Base-by-base conservation (phyloP, 306 rosid species). In the Canavalia gladiata region DNA sequence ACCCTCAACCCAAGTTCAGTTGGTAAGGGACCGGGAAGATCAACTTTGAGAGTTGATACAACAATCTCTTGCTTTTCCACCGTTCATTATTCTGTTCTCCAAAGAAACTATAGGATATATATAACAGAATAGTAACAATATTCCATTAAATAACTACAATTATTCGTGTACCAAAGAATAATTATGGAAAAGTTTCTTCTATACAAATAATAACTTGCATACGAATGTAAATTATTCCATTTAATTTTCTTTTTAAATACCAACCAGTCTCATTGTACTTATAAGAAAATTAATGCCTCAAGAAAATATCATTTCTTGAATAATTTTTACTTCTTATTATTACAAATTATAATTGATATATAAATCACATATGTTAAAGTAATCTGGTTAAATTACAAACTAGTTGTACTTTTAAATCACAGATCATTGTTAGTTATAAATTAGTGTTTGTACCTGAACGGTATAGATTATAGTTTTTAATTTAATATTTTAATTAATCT, bases 1-100 rank as follows among this genome's bases (percentile, higher is more conserved):
- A 74, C 59, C 34, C 55, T 39, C 10, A 5, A 12, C 55, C 55
- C 8, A 12, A 7, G 73, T 80, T 50, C 72, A 85, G 72, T 42
- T 73, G 43, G 74, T 49, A 66, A 68, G 46, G 49, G 78, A 39
- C n/a, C 49, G 43, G 7, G 42, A 28, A 10, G 41, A 25, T 3
- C 66, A 0, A 47, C 49, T 39, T 30, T 41, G 28, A 4, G 25
- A 18, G 25, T 18, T 18, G 25, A 18, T 18, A 18, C 25, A 31
- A 51, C 72, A 57, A 56, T 34, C 39, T 35, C 7, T 50, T 0
- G 0, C 47, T 7, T 4, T 8, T 28, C 11, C 63, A 28, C 35
- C 35, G 8, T 57, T 29, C 4, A 7, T n/a, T n/a, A 12, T 11
- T 4, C 57, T 42, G 30, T 4, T 28, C n/a, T 1, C 7, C 2